A percentile compares a stretch with the other conserved stretches of the same genome.
These are phyloP conservation scores for Guyanaporus albipodus DNA, from an alignment of 768 basidiomycete species.

Conservation along the genomic window DNA sequence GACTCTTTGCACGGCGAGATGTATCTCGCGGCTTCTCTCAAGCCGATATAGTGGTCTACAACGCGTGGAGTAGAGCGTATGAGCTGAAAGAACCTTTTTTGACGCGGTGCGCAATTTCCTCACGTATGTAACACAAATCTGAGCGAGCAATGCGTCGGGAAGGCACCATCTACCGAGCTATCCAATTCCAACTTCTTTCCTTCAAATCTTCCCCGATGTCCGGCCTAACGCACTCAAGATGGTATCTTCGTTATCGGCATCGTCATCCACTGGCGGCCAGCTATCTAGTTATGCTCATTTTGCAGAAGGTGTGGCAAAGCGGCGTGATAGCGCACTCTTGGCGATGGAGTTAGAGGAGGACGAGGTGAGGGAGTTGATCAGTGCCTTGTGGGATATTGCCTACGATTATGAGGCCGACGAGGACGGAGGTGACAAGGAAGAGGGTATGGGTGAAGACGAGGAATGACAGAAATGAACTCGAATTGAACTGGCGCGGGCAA, in stretches of 20 bases:
- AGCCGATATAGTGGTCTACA: conserved; percentile 34
- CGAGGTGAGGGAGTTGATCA: conserved; percentile 52
- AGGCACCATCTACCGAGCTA: conserved; percentile 51
- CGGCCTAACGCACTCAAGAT: conserved; percentile 19
- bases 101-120: conserved; percentile 34
- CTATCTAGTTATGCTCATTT: conserved; percentile 52
- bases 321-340: conserved; percentile 33
- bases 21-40: conserved; percentile 59
- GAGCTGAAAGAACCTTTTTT: conserved; percentile 30
- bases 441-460: conserved; percentile 22
- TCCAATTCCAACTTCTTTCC: conserved; percentile 60
- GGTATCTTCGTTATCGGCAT: conserved; percentile 47
- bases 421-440: conserved; percentile 18
- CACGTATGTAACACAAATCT: background rate
- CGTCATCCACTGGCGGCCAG: conserved; percentile 36
- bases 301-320: conserved; percentile 42
- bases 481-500: background rate
- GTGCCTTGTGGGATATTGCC: conserved; percentile 57
- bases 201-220: conserved; percentile 36
- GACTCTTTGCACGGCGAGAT: conserved; percentile 42
- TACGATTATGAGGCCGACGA: conserved; percentile 38
- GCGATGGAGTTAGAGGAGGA: conserved; percentile 47
- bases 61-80: conserved; percentile 36
- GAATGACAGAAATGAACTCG: conserved; percentile 1
- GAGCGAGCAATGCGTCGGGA: conserved; percentile 6